phyloP scores from a whole-genome alignment of 1,284 basidiomycete genomes.

The Puccinia triticina region DNA sequence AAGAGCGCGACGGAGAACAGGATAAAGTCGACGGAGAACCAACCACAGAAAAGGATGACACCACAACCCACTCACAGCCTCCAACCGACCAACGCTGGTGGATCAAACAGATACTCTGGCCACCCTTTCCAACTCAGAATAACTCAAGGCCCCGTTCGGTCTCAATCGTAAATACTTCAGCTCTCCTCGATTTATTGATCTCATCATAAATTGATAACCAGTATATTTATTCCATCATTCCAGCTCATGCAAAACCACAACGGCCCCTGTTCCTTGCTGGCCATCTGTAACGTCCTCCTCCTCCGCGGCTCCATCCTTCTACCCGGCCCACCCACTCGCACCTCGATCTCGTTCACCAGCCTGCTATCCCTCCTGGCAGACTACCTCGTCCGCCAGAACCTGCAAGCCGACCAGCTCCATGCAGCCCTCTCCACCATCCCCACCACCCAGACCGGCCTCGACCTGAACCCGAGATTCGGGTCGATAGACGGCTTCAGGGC shows the following conservation, averaged over 20 bases:
- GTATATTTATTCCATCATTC: background rate
- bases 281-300: slow-evolving; percentile 82
- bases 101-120: slow-evolving; percentile 42
- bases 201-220: background rate
- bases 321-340: slow-evolving; percentile 66
- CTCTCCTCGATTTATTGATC: background rate
- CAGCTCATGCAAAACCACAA: slow-evolving; percentile 63
- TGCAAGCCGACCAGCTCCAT: slow-evolving; percentile 67
- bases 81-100: slow-evolving; percentile 33
- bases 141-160: slow-evolving; percentile 11
- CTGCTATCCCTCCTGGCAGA: slow-evolving; percentile 80
- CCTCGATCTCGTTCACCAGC: slow-evolving; percentile 77
- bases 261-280: slow-evolving; percentile 82
- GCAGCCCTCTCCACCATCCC: slow-evolving; percentile 80
- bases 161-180: slow-evolving; percentile 22
- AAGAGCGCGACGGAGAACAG: slow-evolving; percentile 27
- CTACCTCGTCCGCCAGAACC: slow-evolving; percentile 70
- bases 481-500: slow-evolving; percentile 67
- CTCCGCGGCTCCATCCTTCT: slow-evolving; percentile 75
- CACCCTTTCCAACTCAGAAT: slow-evolving; percentile 33
- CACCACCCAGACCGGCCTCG: slow-evolving; percentile 74
- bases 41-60: background rate
- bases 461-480: slow-evolving; percentile 80
- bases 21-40: background rate
- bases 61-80: background rate